Evolutionary conservation across 140 eudicot species (phyloP).

Genomic region (Erigeron philadelphicus): DNA sequence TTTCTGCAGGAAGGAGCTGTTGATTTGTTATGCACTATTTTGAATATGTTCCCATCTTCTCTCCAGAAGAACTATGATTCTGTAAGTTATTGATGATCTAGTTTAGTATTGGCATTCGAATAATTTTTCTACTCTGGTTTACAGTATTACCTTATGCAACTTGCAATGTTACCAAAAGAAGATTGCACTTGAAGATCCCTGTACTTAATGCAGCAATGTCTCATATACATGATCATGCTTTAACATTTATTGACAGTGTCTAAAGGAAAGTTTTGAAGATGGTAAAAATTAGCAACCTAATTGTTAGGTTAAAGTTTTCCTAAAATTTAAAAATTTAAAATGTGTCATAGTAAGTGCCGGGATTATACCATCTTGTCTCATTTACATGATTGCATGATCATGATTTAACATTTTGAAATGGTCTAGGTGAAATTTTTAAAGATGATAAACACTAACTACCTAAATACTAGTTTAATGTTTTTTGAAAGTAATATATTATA

Average conservation of each 20-base stretch:
- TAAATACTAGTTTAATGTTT: not conserved
- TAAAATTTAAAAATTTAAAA: not conserved
- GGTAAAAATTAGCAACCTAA: slow-evolving; percentile 8
- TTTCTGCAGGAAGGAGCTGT: slow-evolving; percentile 69
- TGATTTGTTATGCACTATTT: slow-evolving; percentile 50
- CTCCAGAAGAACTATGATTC: slow-evolving; percentile 59
- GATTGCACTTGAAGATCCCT: not conserved
- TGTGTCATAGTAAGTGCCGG: no score
- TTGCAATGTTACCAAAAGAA: slow-evolving; percentile 18
- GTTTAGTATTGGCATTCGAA: not conserved
- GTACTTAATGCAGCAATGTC: slow-evolving; percentile 8
- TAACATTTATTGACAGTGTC: slow-evolving; percentile 10
- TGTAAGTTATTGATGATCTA: slow-evolving; percentile 46
- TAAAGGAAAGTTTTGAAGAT: slow-evolving; percentile 17
- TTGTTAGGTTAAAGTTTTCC: not conserved
- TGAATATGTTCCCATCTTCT: slow-evolving; percentile 60
- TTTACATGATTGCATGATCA: not conserved
- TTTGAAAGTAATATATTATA: not conserved
- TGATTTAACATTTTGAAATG: slow-evolving; percentile 7
- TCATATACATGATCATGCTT: not conserved
- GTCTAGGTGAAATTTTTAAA: slow-evolving; percentile 9
- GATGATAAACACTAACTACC: slow-evolving; percentile 14
- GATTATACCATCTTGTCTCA: not conserved
- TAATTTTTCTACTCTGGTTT: not conserved
- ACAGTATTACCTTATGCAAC: slow-evolving; percentile 11